These are phyloP conservation scores for Quercus glauca DNA, from an alignment of 306 rosid species.

Conservation along the genomic window DNA sequence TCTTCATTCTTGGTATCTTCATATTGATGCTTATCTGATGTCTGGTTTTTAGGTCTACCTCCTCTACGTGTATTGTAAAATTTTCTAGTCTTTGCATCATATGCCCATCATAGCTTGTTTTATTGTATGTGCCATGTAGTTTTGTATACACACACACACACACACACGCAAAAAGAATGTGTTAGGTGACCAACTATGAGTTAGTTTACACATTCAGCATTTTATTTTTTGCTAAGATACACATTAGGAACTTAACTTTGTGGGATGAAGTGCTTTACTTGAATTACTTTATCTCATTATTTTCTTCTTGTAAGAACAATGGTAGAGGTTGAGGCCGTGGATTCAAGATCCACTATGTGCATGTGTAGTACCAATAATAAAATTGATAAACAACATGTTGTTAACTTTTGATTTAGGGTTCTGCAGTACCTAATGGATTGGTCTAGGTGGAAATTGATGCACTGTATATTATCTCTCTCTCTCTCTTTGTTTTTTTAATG, in stretches of 20 bases:
- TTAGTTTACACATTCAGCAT: background rate
- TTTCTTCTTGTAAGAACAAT: too few relatives aligned
- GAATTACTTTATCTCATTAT: background rate
- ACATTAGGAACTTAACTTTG: background rate
- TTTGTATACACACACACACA: background rate
- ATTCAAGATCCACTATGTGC: too few relatives aligned
- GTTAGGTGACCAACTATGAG: background rate
- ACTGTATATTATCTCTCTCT: background rate
- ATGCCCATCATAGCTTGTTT: background rate
- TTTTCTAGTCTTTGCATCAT: background rate
- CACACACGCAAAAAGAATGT: background rate
- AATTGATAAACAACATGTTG: background rate
- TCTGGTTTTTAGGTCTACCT: background rate
- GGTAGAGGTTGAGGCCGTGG: too few relatives aligned
- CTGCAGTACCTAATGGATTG: background rate
- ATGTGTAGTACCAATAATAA: too few relatives aligned
- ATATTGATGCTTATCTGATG: conserved; percentile 16
- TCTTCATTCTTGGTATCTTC: conserved; percentile 37
- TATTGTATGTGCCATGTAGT: background rate
- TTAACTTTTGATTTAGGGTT: background rate
- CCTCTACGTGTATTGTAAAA: background rate
- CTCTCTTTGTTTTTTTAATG: background rate
- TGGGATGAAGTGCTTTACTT: background rate
- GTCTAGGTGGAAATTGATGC: background rate
- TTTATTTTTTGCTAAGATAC: too few relatives aligned